These are phyloP conservation scores for Neocucurbitaria cava DNA, from an alignment of 2,329 filamentous ascomycete genomes.

Conservation along the genomic window DNA sequence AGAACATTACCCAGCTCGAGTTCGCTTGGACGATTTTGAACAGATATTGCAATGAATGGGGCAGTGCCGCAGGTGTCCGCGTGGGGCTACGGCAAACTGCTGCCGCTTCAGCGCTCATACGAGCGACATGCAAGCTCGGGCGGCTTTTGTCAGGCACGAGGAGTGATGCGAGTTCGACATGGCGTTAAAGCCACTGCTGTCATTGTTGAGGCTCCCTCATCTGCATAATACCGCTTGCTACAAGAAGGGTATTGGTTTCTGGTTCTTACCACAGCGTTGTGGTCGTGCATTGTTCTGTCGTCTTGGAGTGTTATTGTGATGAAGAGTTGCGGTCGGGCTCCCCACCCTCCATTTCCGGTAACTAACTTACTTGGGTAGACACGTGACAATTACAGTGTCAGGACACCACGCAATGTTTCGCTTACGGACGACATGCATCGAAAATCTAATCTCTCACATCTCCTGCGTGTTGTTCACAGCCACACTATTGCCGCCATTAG, in stretches of 20 bases:
- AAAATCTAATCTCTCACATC: neutral
- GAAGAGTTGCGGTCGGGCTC: constrained; percentile 8
- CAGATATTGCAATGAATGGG: constrained; percentile 6
- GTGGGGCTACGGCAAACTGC: constrained; percentile 9
- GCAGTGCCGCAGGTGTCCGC: constrained; percentile 12
- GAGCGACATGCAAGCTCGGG: constrained; percentile 11
- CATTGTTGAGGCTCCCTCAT: neutral
- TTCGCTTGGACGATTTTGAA: constrained; percentile 14
- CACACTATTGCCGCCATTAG: neutral
- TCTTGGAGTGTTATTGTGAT: neutral
- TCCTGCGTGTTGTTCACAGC: neutral
- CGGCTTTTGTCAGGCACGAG: constrained; percentile 5
- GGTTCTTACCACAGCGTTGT: neutral
- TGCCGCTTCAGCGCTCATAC: constrained; percentile 18
- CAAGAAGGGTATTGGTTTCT: neutral
- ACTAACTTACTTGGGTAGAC: neutral
- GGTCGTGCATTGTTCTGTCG: neutral
- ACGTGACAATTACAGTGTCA: neutral
- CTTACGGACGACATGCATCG: neutral
- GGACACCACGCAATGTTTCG: neutral
- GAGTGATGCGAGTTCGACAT: neutral
- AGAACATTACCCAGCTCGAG: constrained; percentile 8
- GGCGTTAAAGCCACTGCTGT: neutral
- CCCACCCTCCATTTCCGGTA: neutral
- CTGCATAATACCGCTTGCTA: neutral